phyloP scores from a whole-genome alignment of 2,329 filamentous ascomycete species.

The Fusarium incarnatum region DNA sequence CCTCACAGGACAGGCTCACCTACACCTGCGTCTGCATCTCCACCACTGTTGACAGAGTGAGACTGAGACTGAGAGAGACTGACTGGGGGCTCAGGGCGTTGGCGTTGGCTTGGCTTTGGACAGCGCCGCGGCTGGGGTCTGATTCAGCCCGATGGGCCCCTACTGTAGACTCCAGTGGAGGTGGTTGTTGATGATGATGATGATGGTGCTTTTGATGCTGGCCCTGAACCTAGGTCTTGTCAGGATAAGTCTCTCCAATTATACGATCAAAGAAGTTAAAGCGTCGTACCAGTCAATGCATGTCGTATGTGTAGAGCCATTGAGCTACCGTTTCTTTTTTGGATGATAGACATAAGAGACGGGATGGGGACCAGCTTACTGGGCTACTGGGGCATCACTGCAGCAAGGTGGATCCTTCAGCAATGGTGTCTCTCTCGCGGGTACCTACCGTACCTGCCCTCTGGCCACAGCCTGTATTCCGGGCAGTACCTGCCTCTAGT shows the following conservation, averaged over 20 bases:
- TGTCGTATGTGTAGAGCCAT: too few relatives aligned
- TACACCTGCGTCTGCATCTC: neutral
- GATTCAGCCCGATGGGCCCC: conserved; percentile 35
- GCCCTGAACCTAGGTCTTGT: neutral
- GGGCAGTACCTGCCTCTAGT: neutral
- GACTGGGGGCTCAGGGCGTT: conserved; percentile 15
- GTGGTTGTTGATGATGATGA: neutral
- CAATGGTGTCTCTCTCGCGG: neutral
- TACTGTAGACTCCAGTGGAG: conserved; percentile 18
- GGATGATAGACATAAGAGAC: conserved; percentile 11
- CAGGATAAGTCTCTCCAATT: neutral
- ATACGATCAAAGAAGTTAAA: conserved; percentile 24
- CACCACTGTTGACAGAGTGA: conserved; percentile 3
- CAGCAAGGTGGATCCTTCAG: neutral
- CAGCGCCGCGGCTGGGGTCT: conserved; percentile 37
- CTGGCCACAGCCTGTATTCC: neutral
- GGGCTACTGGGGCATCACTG: conserved; percentile 22
- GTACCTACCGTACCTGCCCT: neutral
- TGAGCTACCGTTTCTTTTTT: conserved; percentile 18
- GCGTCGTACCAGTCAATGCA: neutral
- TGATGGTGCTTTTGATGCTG: neutral
- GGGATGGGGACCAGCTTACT: conserved; percentile 28
- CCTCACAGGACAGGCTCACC: neutral
- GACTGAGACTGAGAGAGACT: neutral
- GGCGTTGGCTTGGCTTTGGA: conserved; percentile 32